Evolutionary conservation across 768 basidiomycete genomes (phyloP).

Genomic region (Leccinum imitatum): DNA sequence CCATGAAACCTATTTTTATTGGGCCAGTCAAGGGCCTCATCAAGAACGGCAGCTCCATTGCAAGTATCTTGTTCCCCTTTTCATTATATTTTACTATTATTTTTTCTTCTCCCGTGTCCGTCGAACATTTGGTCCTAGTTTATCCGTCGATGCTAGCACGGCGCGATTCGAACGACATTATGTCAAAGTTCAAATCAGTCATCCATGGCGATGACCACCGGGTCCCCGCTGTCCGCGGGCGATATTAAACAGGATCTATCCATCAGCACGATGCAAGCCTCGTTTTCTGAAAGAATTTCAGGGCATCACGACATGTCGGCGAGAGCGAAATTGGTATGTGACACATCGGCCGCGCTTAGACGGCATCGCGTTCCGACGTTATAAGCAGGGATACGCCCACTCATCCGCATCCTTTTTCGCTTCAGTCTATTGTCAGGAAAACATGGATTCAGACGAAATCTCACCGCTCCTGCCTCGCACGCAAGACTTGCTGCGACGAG

Average conservation of each 20-base stretch:
- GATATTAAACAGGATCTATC: slow-evolving; percentile 1
- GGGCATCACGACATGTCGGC: background rate
- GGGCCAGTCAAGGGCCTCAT: slow-evolving; percentile 83
- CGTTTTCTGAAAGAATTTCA: slow-evolving; percentile 16
- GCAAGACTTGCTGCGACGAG: slow-evolving; percentile 6
- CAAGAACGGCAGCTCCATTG: slow-evolving; percentile 75
- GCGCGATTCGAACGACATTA: slow-evolving; percentile 82
- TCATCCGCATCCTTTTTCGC: background rate
- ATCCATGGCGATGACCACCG: no score
- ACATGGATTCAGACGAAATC: slow-evolving; percentile 27
- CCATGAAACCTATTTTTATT: slow-evolving; percentile 90
- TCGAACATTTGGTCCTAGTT: slow-evolving; percentile 75
- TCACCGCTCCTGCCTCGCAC: slow-evolving; percentile 32
- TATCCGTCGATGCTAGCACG: slow-evolving; percentile 58
- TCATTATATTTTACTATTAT: slow-evolving; percentile 10
- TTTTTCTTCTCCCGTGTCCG: slow-evolving; percentile 10
- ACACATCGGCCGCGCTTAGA: slow-evolving; percentile 6
- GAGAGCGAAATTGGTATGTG: background rate
- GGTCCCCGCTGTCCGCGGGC: background rate
- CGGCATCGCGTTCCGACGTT: slow-evolving; percentile 8
- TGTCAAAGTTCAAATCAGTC: slow-evolving; percentile 21
- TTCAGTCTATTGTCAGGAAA: slow-evolving; percentile 15
- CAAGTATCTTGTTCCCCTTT: slow-evolving; percentile 54
- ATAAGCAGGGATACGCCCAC: slow-evolving; percentile 12
- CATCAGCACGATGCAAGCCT: slow-evolving; percentile 33